Percentiles rank a stretch among this genome's conserved stretches.
These are phyloP conservation scores for Begonia fuchsioides DNA, from an alignment of 306 rosid species.

Conservation along the genomic window DNA sequence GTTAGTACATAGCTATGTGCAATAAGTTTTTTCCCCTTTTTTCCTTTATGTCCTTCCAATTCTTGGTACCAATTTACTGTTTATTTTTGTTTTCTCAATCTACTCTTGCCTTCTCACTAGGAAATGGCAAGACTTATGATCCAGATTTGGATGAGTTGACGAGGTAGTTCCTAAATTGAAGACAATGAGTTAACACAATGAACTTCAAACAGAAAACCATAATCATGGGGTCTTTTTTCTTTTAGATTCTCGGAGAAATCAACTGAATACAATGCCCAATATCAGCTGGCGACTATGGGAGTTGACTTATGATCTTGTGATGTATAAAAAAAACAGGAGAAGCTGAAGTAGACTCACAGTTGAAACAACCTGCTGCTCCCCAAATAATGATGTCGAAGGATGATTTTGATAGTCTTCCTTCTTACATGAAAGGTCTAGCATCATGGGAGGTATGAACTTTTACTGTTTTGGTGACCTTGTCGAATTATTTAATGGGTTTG, in stretches of 20 bases:
- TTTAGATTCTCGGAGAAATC: slow-evolving; percentile 15
- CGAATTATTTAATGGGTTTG: neutral
- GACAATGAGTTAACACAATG: neutral
- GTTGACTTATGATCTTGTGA: too few species aligned
- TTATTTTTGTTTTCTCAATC: too few species aligned
- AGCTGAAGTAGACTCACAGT: slow-evolving; percentile 17
- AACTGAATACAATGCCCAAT: slow-evolving; percentile 11
- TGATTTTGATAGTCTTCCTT: slow-evolving; percentile 64
- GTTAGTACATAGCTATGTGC: slow-evolving; percentile 15
- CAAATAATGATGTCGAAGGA: slow-evolving; percentile 29
- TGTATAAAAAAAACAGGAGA: slow-evolving; percentile 18
- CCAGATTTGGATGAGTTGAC: slow-evolving; percentile 18
- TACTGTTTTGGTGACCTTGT: slow-evolving; percentile 2
- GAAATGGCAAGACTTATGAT: slow-evolving; percentile 14
- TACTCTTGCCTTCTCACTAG: slow-evolving; percentile 7
- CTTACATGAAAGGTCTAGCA: slow-evolving; percentile 66
- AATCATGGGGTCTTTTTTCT: neutral
- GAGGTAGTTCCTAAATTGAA: slow-evolving; percentile 31
- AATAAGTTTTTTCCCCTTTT: too few species aligned
- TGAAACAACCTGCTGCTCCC: slow-evolving; percentile 21
- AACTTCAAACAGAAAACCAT: neutral
- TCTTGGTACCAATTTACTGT: too few species aligned
- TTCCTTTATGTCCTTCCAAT: too few species aligned
- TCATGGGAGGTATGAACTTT: slow-evolving; percentile 73
- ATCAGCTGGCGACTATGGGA: slow-evolving; percentile 13